Evolutionary conservation across 257 asterid species (phyloP).

Genomic region (Echites panduratus): DNA sequence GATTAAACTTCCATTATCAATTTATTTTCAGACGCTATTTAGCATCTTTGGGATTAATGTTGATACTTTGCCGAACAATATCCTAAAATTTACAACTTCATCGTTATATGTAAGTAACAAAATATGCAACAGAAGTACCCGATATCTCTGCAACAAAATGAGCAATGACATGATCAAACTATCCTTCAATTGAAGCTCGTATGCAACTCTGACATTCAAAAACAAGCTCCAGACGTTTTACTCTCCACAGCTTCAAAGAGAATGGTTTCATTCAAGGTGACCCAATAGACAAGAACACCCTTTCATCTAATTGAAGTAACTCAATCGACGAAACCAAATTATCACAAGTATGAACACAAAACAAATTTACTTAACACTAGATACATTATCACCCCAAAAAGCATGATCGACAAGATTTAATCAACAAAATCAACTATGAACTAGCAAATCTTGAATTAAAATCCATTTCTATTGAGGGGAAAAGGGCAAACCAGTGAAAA

Average conservation of each 20-base stretch:
- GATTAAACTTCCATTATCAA: background rate
- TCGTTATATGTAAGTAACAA: too few relatives aligned
- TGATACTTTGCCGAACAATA: too few relatives aligned
- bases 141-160: too few relatives aligned
- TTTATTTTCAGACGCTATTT: background rate
- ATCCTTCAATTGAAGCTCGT: background rate
- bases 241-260: background rate
- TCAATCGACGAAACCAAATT: background rate
- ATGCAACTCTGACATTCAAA: background rate
- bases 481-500: constrained; percentile 65
- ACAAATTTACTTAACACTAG: background rate
- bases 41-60: background rate
- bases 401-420: background rate
- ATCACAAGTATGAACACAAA: background rate
- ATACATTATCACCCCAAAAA: constrained; percentile 4
- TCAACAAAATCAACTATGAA: background rate
- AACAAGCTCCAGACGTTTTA: background rate
- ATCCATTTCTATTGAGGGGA: background rate
- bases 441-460: background rate
- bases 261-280: background rate
- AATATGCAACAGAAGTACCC: too few relatives aligned
- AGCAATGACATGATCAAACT: too few relatives aligned
- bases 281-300: background rate
- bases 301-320: background rate
- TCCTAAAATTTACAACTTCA: too few relatives aligned